Evolutionary conservation across 2,329 filamentous ascomycete genomes (phyloP).

Genomic region (Alternaria novae-zelandiae): DNA sequence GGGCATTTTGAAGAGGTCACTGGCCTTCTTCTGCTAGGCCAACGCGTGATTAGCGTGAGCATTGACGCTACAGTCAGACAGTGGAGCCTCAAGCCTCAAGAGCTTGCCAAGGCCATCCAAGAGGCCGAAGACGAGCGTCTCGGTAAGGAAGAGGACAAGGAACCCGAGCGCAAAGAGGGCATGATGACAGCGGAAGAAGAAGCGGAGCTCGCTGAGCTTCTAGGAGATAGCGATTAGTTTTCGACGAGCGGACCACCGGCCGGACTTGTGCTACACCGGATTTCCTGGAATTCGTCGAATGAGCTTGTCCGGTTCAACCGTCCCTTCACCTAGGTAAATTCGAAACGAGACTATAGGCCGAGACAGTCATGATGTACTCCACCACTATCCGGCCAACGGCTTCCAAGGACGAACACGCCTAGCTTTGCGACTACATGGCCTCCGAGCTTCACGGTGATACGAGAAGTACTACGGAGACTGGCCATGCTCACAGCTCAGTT

Average conservation of each 20-base stretch:
- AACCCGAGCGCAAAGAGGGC: constrained; percentile 55
- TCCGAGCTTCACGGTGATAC: background rate
- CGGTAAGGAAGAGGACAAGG: constrained; percentile 53
- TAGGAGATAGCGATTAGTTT: constrained; percentile 72
- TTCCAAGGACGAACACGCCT: constrained; percentile 18
- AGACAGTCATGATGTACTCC: constrained; percentile 26
- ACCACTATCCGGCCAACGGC: constrained; percentile 19
- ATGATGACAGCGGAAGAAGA: constrained; percentile 88
- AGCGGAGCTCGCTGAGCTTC: constrained; percentile 86
- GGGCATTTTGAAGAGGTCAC: constrained; percentile 96
- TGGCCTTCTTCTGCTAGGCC: constrained; percentile 70
- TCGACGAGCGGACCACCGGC: constrained; percentile 27
- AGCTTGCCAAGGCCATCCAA: constrained; percentile 63
- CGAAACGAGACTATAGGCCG: constrained; percentile 28
- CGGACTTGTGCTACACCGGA: constrained; percentile 22
- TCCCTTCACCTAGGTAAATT: constrained; percentile 28
- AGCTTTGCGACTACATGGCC: constrained; percentile 14
- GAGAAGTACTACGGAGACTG: constrained; percentile 8
- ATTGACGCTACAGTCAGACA: constrained; percentile 88
- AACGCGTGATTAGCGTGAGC: constrained; percentile 75
- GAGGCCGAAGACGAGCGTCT: constrained; percentile 58
- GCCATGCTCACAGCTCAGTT: constrained; percentile 14
- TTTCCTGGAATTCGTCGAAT: constrained; percentile 26
- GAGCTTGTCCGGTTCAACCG: constrained; percentile 24
- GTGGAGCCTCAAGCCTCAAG: constrained; percentile 74